Base-by-base conservation (phyloP, 108 stramenopile species). In the Cyclostephanos tholiformis region DNA sequence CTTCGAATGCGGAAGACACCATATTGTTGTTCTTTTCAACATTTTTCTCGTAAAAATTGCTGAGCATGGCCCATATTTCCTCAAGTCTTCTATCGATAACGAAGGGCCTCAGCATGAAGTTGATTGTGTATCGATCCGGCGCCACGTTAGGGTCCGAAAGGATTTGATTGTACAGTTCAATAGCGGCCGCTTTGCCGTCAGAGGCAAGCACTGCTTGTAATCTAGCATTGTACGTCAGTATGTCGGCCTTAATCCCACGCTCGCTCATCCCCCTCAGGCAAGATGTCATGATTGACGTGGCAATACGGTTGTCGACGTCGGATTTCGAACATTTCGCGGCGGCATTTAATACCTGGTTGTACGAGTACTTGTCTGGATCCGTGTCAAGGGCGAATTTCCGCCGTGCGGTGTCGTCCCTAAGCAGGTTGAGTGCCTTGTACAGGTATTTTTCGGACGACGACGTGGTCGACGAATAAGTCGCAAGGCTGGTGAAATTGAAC, bases 61-160 rank as follows among this genome's bases (percentile, higher is more conserved):
- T 63, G 58, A 92, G 36, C 53, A 89, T 30, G 13, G 35, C 13
- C 74, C 64, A 70, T 9, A 83, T 48, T 25, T 87, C 65, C n/a
- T 67, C 77, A 27, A 49, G 69, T n/a, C 80, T 67, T n/a, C 74
- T 76, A 20, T 75, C 63, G 41, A 65, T 65, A 4, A 88, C 23
- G 22, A 91, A 78, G 4, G 90, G 89, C 17, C 76, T 43, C 49
- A 91, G 26, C 12, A 86, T 63, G 32, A 90, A 69, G 67, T 91
- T 89, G 56, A 94, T 82, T 14, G 90, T 89, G 75, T 82, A 91
- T 44, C 77, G 65, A 87, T 94, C 93, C 5, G 82, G 86, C 23
- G 25, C 10, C 11, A 86, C 29, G 11, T 44, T 36, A 13, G 71
- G 71, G 19, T 83, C 59, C 9, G 77, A 57, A 44, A 78, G 25